A percentile compares a stretch with the other conserved stretches of the same genome.
Conservation (phyloP, 768 basidiomycete species). For the Xerocomellus amylosporus region DNA sequence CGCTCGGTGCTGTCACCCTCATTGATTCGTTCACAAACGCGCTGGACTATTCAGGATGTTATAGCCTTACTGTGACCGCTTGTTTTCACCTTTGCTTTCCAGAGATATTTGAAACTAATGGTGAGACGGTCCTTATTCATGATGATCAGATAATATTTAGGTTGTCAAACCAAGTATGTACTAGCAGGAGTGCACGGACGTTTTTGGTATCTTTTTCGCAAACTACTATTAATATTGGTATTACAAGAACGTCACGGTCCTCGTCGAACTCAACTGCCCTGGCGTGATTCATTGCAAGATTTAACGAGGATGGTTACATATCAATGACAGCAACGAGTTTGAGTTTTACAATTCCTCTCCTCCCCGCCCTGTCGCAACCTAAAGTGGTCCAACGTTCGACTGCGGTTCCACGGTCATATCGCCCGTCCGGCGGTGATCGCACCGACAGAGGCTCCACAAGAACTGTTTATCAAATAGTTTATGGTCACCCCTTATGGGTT, state of each 20-base stretch:
- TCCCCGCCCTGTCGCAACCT: background rate
- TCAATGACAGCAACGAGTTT: background rate
- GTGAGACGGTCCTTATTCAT: background rate
- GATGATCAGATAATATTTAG: slow-evolving; percentile 6
- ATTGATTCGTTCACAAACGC: background rate
- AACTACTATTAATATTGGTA: background rate
- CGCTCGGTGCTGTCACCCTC: background rate
- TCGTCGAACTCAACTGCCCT: background rate
- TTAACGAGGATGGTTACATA: background rate
- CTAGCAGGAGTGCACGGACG: slow-evolving; percentile 5
- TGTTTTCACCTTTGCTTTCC: background rate
- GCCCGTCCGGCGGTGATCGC: slow-evolving; percentile 1
- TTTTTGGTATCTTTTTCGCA: background rate
- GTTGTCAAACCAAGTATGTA: slow-evolving; percentile 10
- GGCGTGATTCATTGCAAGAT: background rate
- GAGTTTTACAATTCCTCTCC: background rate
- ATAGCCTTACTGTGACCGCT: background rate
- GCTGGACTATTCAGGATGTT: background rate
- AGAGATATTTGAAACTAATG: slow-evolving; percentile 7
- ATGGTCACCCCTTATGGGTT: background rate
- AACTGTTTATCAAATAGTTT: background rate
- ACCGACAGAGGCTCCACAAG: background rate
- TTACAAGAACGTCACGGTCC: no score
- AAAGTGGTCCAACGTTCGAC: background rate
- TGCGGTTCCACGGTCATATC: slow-evolving; percentile 20